Evolutionary conservation across 2,329 filamentous ascomycete genomes (phyloP).

Genomic region (Aspergillus piperis): DNA sequence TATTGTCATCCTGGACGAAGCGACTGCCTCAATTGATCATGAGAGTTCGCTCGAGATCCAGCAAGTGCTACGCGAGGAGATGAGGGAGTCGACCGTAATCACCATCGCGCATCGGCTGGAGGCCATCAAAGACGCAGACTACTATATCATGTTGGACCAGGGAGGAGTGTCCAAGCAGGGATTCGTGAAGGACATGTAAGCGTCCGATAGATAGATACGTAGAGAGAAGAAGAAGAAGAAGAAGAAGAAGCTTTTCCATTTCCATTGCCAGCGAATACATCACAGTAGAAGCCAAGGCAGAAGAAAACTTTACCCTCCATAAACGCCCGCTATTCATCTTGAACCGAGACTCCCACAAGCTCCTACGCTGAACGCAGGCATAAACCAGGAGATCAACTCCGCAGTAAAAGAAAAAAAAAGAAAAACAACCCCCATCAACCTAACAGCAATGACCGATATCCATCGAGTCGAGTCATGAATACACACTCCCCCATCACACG

Average conservation of each 20-base stretch:
- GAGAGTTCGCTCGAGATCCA: constrained; percentile 57
- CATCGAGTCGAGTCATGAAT: too few species aligned
- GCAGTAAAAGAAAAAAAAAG: background rate
- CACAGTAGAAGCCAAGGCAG: background rate
- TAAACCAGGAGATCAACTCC: too few species aligned
- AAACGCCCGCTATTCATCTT: background rate
- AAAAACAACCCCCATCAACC: background rate
- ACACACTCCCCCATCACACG: too few species aligned
- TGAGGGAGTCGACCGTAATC: constrained; percentile 56
- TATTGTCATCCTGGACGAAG: constrained; percentile 67
- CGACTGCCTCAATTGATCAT: constrained; percentile 65
- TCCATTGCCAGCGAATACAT: background rate
- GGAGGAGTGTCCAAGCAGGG: constrained; percentile 46
- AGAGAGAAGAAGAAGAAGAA: background rate
- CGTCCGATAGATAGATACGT: background rate
- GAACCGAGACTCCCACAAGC: background rate
- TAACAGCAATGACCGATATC: too few species aligned
- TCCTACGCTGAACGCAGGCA: background rate
- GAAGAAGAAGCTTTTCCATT: background rate
- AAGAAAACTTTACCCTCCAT: too few species aligned
- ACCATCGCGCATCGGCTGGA: constrained; percentile 67
- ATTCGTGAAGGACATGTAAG: constrained; percentile 28
- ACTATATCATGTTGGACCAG: constrained; percentile 56
- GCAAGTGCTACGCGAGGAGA: constrained; percentile 38
- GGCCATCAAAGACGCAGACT: constrained; percentile 61